A percentile compares a stretch with the other conserved stretches of the same genome.
These are phyloP conservation scores for Rhamnella rubrinervis DNA, from an alignment of 331 rosid genomes.

Conservation along the genomic window DNA sequence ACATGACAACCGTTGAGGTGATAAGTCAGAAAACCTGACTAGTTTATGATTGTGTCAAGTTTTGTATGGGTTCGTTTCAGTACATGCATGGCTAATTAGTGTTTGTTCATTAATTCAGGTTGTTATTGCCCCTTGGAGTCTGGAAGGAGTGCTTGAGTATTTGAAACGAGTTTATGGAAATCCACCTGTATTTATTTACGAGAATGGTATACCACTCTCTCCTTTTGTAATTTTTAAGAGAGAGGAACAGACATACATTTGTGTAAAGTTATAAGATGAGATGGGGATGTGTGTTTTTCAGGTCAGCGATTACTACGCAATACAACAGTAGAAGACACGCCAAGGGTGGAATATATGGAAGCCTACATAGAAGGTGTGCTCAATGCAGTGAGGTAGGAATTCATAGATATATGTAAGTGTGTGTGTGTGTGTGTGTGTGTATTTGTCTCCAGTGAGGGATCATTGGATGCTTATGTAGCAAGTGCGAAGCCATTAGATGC, in stretches of 20 bases:
- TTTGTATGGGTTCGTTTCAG: neutral
- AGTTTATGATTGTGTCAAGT: neutral
- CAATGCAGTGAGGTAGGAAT: conserved; percentile 52
- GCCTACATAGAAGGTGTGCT: conserved; percentile 44
- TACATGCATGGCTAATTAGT: neutral
- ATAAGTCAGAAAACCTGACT: neutral
- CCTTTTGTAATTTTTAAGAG: too few species aligned
- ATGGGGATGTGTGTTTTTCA: conserved; percentile 8
- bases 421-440: too few species aligned
- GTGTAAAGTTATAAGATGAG: too few species aligned
- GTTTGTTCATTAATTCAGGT: conserved; percentile 23
- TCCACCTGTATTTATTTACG: conserved; percentile 42
- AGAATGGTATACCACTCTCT: conserved; percentile 46
- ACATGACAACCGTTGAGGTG: neutral
- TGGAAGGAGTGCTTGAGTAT: conserved; percentile 30
- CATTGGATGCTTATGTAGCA: too few species aligned
- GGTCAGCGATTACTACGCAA: conserved; percentile 49
- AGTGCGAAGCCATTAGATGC: too few species aligned
- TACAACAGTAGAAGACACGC: conserved; percentile 43
- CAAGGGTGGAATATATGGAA: conserved; percentile 54
- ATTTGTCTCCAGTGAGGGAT: too few species aligned
- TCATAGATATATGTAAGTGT: too few species aligned
- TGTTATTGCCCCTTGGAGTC: conserved; percentile 32
- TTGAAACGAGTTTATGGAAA: conserved; percentile 45
- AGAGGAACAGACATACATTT: too few species aligned